Percentiles rank a stretch among this genome's conserved stretches.
Conservation (phyloP, 2,329 filamentous ascomycete genomes). For the Trichoderma breve region DNA sequence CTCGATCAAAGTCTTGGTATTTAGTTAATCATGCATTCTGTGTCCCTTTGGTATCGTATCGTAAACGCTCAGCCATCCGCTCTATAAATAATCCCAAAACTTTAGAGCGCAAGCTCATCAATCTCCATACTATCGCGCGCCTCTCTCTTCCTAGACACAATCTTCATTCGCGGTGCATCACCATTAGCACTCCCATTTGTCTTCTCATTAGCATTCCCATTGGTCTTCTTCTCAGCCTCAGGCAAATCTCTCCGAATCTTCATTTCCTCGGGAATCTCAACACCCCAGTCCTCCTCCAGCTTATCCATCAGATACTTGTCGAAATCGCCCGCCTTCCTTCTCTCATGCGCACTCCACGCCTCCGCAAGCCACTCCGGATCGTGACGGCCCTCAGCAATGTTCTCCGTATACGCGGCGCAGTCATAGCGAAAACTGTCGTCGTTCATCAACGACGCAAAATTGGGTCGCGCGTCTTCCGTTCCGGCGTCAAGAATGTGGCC, state of each 20-base stretch:
- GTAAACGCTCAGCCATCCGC: neutral
- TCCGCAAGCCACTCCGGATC: slow-evolving; percentile 53
- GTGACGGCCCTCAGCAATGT: slow-evolving; percentile 48
- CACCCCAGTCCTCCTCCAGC: slow-evolving; percentile 50
- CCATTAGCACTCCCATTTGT: neutral
- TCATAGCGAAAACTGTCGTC: slow-evolving; percentile 49
- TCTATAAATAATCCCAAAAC: neutral
- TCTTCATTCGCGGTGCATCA: neutral
- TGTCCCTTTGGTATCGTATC: neutral
- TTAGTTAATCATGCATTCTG: neutral
- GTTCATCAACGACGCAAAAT: slow-evolving; percentile 44
- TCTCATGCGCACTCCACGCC: slow-evolving; percentile 51
- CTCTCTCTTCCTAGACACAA: neutral
- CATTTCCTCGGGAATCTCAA: slow-evolving; percentile 39
- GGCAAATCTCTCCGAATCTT: slow-evolving; percentile 19
- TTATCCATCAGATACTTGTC: slow-evolving; percentile 45
- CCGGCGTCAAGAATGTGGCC: slow-evolving; percentile 39
- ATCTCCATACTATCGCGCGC: neutral
- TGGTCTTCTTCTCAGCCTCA: neutral
- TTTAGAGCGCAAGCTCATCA: neutral
- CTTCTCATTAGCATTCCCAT: neutral
- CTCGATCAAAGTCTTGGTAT: neutral
- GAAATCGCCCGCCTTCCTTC: slow-evolving; percentile 49
- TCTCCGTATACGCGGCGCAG: slow-evolving; percentile 45
- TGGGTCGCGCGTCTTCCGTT: slow-evolving; percentile 39